phyloP scores from a whole-genome alignment of 768 basidiomycete genomes.

The Kwoniella sp. region DNA sequence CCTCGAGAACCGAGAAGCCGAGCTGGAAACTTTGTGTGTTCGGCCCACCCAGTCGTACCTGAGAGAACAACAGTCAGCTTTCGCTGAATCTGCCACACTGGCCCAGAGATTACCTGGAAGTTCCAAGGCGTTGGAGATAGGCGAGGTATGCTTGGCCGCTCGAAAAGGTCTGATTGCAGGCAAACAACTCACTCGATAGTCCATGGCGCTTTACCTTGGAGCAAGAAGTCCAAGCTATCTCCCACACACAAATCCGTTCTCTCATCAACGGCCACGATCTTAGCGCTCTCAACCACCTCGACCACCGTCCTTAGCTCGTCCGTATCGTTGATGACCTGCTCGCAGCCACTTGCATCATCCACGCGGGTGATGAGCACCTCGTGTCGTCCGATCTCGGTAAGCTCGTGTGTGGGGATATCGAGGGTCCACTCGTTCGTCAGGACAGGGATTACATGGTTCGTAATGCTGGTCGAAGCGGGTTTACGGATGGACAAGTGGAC shows the following conservation, averaged over 20 bases:
- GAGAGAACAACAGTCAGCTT: slow-evolving; percentile 3
- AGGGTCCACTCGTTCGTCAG: slow-evolving; percentile 65
- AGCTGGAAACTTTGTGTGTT: slow-evolving; percentile 70
- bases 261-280: slow-evolving; percentile 80
- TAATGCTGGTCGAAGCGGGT: slow-evolving; percentile 71
- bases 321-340: slow-evolving; percentile 67
- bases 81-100: neutral
- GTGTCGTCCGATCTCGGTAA: slow-evolving; percentile 79
- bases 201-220: slow-evolving; percentile 94
- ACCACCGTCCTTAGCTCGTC: slow-evolving; percentile 58
- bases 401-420: slow-evolving; percentile 69
- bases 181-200: slow-evolving; percentile 63
- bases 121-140: neutral
- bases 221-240: slow-evolving; percentile 83
- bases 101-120: neutral
- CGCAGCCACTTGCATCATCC: slow-evolving; percentile 78
- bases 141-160: neutral
- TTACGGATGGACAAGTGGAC: slow-evolving; percentile 69
- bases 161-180: neutral
- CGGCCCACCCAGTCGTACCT: slow-evolving; percentile 84
- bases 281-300: slow-evolving; percentile 94
- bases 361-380: slow-evolving; percentile 76
- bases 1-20: slow-evolving; percentile 81
- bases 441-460: slow-evolving; percentile 58
- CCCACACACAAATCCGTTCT: slow-evolving; percentile 85